Percentiles rank a stretch among this genome's conserved stretches.
Evolutionary conservation across 805 yeast genomes (phyloP).

Genomic region (Zygosaccharomyces bailii): DNA sequence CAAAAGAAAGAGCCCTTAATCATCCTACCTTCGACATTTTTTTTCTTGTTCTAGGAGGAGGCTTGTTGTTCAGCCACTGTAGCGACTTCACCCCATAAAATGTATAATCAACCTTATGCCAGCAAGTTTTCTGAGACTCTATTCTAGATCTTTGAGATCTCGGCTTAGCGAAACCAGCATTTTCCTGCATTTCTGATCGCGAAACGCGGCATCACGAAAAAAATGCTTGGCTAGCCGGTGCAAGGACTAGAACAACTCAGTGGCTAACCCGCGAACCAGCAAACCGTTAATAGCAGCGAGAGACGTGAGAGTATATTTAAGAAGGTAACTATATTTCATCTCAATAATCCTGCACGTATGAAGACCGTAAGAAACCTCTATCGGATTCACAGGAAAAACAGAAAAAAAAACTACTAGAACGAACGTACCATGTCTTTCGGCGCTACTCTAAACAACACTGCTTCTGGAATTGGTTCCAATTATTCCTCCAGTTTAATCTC

Average conservation of each 20-base stretch:
- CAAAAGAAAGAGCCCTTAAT: no score
- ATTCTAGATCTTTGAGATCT: not conserved
- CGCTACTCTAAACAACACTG: constrained; percentile 6
- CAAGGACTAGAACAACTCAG: not conserved
- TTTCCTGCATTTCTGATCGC: not conserved
- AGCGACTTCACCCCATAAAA: no score
- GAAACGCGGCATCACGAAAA: not conserved
- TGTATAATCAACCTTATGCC: no score
- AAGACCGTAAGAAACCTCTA: not conserved
- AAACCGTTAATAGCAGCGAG: no score
- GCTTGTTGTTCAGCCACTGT: no score
- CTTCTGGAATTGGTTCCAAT: constrained; percentile 1
- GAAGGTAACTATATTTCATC: not conserved
- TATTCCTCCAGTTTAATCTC: constrained; percentile 2
- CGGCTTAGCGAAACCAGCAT: not conserved
- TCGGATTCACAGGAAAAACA: not conserved
- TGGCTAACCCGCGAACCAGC: not conserved
- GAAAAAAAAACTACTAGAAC: not conserved
- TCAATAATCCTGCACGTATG: no score
- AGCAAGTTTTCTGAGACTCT: no score
- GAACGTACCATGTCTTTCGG: not conserved
- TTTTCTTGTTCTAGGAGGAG: no score
- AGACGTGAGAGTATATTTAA: not conserved
- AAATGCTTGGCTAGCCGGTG: not conserved
- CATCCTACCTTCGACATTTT: no score